Evolutionary conservation across 805 yeast genomes (phyloP), one percentile per base, ranked within the genome.

Genomic region (Candida ascalaphidarum): DNA sequence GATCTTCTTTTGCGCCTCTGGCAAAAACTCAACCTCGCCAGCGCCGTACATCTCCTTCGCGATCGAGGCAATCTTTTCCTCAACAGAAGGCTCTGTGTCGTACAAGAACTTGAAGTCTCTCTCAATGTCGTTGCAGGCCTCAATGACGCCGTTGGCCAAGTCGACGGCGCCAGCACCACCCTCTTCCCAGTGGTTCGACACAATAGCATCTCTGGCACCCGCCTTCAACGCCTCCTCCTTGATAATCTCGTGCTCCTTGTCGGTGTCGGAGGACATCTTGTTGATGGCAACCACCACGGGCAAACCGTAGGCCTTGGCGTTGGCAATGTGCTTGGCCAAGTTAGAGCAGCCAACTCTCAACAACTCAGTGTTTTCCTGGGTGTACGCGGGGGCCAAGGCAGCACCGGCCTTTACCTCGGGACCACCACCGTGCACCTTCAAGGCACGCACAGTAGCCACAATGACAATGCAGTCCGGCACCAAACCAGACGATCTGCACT

Each of bases 361-460:
- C 44, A 80, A 61, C 13, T 77, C 85, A 38, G 75, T 65, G 55
- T 81, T 76, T 52, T 81, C 94, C 43, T 68, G 68, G 13, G 74
- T 64, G 60, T 81, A 81, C 50, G 72, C 89, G 18, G 72, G 62
- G 36, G 89, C 84, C 51, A 81, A 66, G 31, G 84, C 66, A 37
- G 81, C 81, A 47, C 92, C 94, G 24, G 94, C 85, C 57, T 80
- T 81, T 32, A 81, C 89, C 44, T 80, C 86, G 27, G 92, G 84
- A 29, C 86, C 94, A 48, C 94, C 94, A 50, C 94, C 94, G 51
- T 81, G 94, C 27, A 81, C 74, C 56, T 81, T 81, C 57, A 81
- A 65, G 15, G 94, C 94, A 60, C 94, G 71, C 13, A 80, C 79
- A 21, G 94, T 81, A 29, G 94, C 92, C 35, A 81, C 94, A 43